Base-by-base conservation (phyloP, 1,284 basidiomycete species). In the Trichosporon faecale region DNA sequence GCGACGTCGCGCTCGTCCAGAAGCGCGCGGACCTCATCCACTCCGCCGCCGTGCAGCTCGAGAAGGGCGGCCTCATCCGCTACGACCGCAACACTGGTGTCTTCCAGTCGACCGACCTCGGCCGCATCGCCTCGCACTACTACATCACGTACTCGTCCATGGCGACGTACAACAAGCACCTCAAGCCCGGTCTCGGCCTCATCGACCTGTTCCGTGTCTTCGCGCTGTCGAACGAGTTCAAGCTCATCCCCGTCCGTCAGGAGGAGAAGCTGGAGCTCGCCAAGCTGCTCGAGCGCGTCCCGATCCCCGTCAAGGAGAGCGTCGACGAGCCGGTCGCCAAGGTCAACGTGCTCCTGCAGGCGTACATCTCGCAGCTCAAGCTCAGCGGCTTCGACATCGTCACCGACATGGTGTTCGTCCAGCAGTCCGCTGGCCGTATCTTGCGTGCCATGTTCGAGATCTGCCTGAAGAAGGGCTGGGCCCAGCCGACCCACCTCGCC, bases 361-460 rank as follows among this genome's bases (percentile, higher is more conserved):
- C 96, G 0, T 98, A 93, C 83, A 95, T 99, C 75, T 98, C 94
- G 0, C 91, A 95, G 76, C 89, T 98, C 68, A 97, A 94, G 83
- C 88, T 99, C 2, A 93, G 96, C 72, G 95, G 93, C 85, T 99
- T 98, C 79, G 95, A 95, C 7, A 89, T 99, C 21, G 92, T 98
- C 18, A 94, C 96, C 1, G 96, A 99, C 82, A 99, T 99, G 97
- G 95, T 98, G 5, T 98, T 94, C 78, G 90, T 96, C 4, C 91
- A 93, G 75, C 93, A 95, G 79, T 95, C 92, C 2, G 93, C 93
- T 2, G 93, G 93, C 61, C 91, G 92, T 81, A 98, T 99, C 77
- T 85, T 99, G 49, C 93, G 95, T 21, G 96, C 97, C 16, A 92
- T 99, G 81, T 99, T 97, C 76, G 96, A 99, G 85, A 99, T 99